Percentiles rank a stretch among this genome's conserved stretches.
Evolutionary conservation across 2,329 filamentous ascomycete genomes (phyloP).

Genomic region (Alternaria rosae): DNA sequence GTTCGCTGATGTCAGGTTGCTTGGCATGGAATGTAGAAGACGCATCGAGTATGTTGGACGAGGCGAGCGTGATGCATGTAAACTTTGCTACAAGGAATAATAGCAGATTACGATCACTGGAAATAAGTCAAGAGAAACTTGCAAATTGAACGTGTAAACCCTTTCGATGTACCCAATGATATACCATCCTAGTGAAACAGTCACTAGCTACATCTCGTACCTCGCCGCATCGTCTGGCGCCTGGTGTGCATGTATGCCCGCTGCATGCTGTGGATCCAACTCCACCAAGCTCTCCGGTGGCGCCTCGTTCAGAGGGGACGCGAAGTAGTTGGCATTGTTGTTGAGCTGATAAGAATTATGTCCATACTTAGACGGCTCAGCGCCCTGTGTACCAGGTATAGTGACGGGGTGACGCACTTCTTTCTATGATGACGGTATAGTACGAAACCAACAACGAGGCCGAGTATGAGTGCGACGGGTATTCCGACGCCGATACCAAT

Average conservation of each 20-base stretch:
- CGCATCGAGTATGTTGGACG: not conserved
- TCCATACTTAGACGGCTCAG: not conserved
- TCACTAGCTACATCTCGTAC: not conserved
- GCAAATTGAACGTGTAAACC: not conserved
- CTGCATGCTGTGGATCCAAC: not conserved
- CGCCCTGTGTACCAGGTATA: not conserved
- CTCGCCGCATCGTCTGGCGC: not conserved
- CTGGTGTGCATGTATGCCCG: too few species aligned
- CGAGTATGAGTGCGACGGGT: conserved; percentile 1
- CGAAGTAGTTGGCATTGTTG: not conserved
- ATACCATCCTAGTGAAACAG: not conserved
- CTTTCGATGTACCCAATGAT: too few species aligned
- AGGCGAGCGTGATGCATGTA: not conserved
- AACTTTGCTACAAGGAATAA: not conserved
- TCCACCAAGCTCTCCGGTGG: not conserved
- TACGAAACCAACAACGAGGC: not conserved
- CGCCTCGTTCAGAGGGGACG: not conserved
- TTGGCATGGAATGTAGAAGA: not conserved
- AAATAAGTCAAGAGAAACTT: not conserved
- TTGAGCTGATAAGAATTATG: not conserved
- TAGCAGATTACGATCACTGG: not conserved
- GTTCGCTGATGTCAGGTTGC: not conserved
- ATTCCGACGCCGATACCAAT: conserved; percentile 1
- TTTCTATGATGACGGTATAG: conserved; percentile 1
- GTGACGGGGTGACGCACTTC: not conserved